Conservation (phyloP, 805 yeast species). For the Brettanomyces bruxellensis region DNA sequence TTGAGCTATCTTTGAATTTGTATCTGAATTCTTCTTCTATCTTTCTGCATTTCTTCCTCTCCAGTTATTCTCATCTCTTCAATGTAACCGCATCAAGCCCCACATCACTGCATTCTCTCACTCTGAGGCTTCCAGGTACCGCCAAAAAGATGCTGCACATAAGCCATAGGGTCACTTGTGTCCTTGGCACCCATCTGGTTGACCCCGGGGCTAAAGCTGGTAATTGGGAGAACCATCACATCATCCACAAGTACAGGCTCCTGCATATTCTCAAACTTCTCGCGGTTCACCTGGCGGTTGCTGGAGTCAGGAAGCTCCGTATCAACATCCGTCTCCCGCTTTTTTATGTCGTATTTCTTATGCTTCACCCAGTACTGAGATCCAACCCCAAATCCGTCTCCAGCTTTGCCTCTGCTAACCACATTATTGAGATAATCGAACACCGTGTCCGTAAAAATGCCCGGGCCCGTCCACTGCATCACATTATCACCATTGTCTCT, state of each 20-base stretch:
- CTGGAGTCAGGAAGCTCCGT: slow-evolving; percentile 17
- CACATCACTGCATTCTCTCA: slow-evolving; percentile 8
- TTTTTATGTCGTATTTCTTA: slow-evolving; percentile 13
- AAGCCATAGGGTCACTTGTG: slow-evolving; percentile 38
- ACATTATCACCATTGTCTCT: slow-evolving; percentile 66
- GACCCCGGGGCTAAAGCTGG: slow-evolving; percentile 60
- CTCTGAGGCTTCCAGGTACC: slow-evolving; percentile 52
- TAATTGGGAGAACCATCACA: slow-evolving; percentile 62
- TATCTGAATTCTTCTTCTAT: too few species aligned
- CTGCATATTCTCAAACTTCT: slow-evolving; percentile 49
- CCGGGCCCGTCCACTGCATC: slow-evolving; percentile 97
- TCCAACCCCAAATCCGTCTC: slow-evolving; percentile 27
- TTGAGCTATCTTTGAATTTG: too few species aligned
- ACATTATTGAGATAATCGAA: slow-evolving; percentile 72
- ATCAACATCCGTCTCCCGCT: slow-evolving; percentile 13
- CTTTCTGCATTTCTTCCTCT: too few species aligned
- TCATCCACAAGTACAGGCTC: slow-evolving; percentile 55
- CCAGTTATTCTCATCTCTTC: too few species aligned
- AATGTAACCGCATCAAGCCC: too few species aligned
- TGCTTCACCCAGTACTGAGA: slow-evolving; percentile 18
- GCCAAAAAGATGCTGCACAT: slow-evolving; percentile 53
- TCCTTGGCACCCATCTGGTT: slow-evolving; percentile 57
- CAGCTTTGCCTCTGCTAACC: slow-evolving; percentile 23
- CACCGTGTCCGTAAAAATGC: slow-evolving; percentile 81
- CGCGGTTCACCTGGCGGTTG: slow-evolving; percentile 42